Evolutionary conservation across 2,329 filamentous ascomycete species (phyloP), one percentile per base, ranked within the genome.

Genomic region (Dothideomycetes sp.): DNA sequence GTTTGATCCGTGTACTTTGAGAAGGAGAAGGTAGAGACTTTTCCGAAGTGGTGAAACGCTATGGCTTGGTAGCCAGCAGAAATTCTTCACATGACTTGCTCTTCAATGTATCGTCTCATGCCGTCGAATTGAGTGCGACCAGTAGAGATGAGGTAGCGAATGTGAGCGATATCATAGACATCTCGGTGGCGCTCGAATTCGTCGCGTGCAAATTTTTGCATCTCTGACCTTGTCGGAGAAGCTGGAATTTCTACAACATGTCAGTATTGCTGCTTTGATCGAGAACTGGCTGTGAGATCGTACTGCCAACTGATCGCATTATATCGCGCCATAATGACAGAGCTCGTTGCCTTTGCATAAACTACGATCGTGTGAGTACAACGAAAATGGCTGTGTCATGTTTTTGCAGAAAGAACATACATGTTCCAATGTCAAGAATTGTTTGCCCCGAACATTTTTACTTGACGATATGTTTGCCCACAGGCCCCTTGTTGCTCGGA

Each of bases 61-160:
- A n/a, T n/a, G n/a, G n/a, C n/a, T n/a, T n/a, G n/a, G n/a, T n/a
- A n/a, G 16, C 13, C 27, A 11, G 33, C 22, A 32, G 3, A n/a
- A 20, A 12, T 11, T 15, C 7, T 17, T 48, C 43, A 49, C 13
- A 45, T 46, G 17, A 48, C 49, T 40, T 55, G 52, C 45, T 60
- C 59, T 34, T 62, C 58, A 13, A 65, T 51, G 45, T 64, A 62
- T 45, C 61, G 50, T 35, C 61, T 64, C 65, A 72, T 69, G 11
- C 60, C 58, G 46, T 71, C 67, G 24, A 70, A 65, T 46, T 72
- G 64, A 10, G 67, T 70, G 53, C 68, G 70, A 11, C 68, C 68
- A 13, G 59, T 64, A 6, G 66, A 69, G 15, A 69, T 62, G 32
- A 70, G 50, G 44, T 70, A 71, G 31, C 68, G 57, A 41, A 71